Percentiles rank a stretch among this genome's conserved stretches.
Conservation (phyloP, 2,329 filamentous ascomycete species). For the Nectriaceae sp. region DNA sequence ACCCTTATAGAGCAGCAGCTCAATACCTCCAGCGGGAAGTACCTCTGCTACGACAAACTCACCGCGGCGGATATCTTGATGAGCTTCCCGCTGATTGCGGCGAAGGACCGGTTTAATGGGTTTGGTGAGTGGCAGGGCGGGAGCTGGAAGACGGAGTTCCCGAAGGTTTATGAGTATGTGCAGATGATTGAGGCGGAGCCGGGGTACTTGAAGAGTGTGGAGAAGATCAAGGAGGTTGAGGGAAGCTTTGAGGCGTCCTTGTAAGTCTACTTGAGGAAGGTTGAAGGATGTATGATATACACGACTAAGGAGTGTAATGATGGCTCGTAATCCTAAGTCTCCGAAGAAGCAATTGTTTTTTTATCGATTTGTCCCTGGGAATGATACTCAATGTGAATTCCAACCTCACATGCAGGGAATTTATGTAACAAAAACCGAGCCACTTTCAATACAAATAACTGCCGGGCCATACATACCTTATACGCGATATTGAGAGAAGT, state of each 20-base stretch:
- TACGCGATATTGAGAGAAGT: too few species aligned
- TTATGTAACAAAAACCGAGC: too few species aligned
- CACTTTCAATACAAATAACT: too few species aligned
- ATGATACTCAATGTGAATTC: too few species aligned
- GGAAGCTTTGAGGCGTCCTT: slow-evolving; percentile 33
- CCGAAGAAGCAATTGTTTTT: too few species aligned
- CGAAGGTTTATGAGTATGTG: slow-evolving; percentile 50
- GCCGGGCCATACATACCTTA: too few species aligned
- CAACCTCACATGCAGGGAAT: too few species aligned
- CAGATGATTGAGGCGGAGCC: slow-evolving; percentile 45
- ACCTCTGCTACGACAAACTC: slow-evolving; percentile 51
- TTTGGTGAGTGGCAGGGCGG: slow-evolving; percentile 46
- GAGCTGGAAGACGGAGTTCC: slow-evolving; percentile 41
- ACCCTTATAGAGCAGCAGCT: slow-evolving; percentile 53
- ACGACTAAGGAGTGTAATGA: too few species aligned
- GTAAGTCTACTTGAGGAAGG: slow-evolving; percentile 2
- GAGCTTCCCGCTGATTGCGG: slow-evolving; percentile 53
- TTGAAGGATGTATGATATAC: neutral
- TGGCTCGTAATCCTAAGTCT: too few species aligned
- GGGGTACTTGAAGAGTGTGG: slow-evolving; percentile 49
- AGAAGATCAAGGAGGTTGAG: slow-evolving; percentile 53
- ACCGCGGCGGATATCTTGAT: slow-evolving; percentile 56
- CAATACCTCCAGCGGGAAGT: slow-evolving; percentile 45
- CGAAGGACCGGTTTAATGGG: slow-evolving; percentile 39
- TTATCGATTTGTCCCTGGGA: too few species aligned